phyloP scores from a whole-genome alignment of 2,329 filamentous ascomycete genomes.

The Cryphonectria japonica region DNA sequence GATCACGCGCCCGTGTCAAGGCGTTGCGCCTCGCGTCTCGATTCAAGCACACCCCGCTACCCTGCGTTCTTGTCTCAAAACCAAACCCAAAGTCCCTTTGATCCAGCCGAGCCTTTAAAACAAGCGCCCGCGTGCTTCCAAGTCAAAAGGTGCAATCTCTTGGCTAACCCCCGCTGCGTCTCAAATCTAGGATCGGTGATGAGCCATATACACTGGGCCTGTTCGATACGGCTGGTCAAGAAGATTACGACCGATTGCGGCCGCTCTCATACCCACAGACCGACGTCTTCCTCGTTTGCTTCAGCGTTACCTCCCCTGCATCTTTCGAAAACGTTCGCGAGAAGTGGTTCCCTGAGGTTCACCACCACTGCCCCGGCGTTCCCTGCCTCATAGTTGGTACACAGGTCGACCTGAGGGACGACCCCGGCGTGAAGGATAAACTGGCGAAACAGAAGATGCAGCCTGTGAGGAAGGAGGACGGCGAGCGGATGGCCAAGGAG shows the following conservation, averaged over 20 bases:
- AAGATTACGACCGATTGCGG: constrained; percentile 97
- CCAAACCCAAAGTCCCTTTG: background rate
- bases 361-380: constrained; percentile 97
- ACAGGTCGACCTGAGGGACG: constrained; percentile 93
- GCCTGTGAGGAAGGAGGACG: constrained; percentile 89
- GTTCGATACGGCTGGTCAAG: constrained; percentile 98
- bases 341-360: constrained; percentile 98
- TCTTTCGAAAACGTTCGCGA: constrained; percentile 99
- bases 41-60: constrained; percentile 1
- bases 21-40: constrained; percentile 22
- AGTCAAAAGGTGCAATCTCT: constrained; percentile 4
- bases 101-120: constrained; percentile 8
- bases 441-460: constrained; percentile 94
- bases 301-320: constrained; percentile 94
- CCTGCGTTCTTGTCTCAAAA: constrained; percentile 3
- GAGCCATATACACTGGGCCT: constrained; percentile 97
- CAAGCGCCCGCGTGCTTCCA: background rate
- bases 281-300: constrained; percentile 98
- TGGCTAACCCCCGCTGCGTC: constrained; percentile 24
- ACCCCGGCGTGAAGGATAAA: constrained; percentile 85
- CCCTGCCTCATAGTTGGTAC: constrained; percentile 98
- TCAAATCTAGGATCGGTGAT: constrained; percentile 82
- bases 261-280: constrained; percentile 98
- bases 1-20: constrained; percentile 24
- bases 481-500: constrained; percentile 95